Percentiles rank a stretch among this genome's conserved stretches.
phyloP scores from a whole-genome alignment of 176 grass and related monocot species.

The Hordeum marinum region DNA sequence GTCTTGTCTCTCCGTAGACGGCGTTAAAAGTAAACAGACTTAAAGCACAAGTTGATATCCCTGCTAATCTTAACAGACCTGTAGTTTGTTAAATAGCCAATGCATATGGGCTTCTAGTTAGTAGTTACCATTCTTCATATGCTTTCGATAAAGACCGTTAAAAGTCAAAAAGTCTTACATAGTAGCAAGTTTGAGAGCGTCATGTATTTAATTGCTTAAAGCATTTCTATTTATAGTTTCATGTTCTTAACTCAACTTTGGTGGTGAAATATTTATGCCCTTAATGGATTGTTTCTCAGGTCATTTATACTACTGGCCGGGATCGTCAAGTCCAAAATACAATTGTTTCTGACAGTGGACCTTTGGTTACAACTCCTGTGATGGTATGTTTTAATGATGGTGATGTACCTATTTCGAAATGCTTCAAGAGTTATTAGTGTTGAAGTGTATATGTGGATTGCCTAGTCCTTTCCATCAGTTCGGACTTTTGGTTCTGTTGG shows the following conservation, averaged over 20 bases:
- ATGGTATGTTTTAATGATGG: constrained; percentile 43
- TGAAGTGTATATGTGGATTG: too few relatives aligned
- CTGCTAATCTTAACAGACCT: background rate
- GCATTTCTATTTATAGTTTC: background rate
- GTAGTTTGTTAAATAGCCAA: background rate
- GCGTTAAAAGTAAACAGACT: too few relatives aligned
- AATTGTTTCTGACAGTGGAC: constrained; percentile 66
- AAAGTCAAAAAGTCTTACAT: background rate
- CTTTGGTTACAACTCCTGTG: constrained; percentile 59
- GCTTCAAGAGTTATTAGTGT: background rate
- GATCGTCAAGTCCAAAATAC: constrained; percentile 78
- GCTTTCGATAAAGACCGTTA: background rate
- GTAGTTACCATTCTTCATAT: background rate
- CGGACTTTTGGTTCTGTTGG: too few relatives aligned
- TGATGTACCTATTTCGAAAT: constrained; percentile 23
- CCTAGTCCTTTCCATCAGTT: too few relatives aligned
- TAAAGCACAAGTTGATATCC: background rate
- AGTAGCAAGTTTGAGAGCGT: background rate
- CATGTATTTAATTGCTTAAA: background rate
- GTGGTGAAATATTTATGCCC: background rate
- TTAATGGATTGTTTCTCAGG: constrained; percentile 37
- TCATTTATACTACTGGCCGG: constrained; percentile 82
- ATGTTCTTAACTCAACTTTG: background rate
- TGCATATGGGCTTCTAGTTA: background rate
- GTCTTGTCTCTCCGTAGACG: too few relatives aligned